These are phyloP conservation scores for Paulownia fortunei DNA, from an alignment of 257 asterid genomes.

Conservation along the genomic window DNA sequence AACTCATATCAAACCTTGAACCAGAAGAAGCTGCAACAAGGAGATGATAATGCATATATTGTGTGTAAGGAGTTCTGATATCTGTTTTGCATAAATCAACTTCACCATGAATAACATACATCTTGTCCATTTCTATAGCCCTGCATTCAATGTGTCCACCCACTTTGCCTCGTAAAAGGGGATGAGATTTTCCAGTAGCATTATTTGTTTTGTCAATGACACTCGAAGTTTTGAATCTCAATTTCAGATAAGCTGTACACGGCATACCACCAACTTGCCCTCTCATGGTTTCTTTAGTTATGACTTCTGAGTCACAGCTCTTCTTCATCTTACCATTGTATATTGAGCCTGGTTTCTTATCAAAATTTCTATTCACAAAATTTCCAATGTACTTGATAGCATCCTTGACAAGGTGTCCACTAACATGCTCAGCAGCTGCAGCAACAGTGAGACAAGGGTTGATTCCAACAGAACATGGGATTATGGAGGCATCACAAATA, in stretches of 20 bases:
- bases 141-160: constrained; percentile 47
- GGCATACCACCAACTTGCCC: constrained; percentile 59
- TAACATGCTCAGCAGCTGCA: constrained; percentile 57
- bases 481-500: constrained; percentile 58
- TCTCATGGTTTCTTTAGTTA: constrained; percentile 46
- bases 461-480: constrained; percentile 63
- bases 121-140: constrained; percentile 45
- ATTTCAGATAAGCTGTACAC: constrained; percentile 47
- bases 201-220: neutral
- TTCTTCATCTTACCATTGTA: constrained; percentile 18
- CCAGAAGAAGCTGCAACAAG: constrained; percentile 62
- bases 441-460: constrained; percentile 63
- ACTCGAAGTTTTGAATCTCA: constrained; percentile 26
- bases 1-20: constrained; percentile 45
- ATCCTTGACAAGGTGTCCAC: constrained; percentile 41
- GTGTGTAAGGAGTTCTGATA: constrained; percentile 63
- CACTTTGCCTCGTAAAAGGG: constrained; percentile 45
- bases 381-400: constrained; percentile 6
- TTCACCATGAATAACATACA: constrained; percentile 53
- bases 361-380: neutral
- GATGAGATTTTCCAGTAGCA: constrained; percentile 9
- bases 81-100: constrained; percentile 53
- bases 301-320: constrained; percentile 4
- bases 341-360: constrained; percentile 18
- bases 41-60: constrained; percentile 59